A percentile compares a stretch with the other conserved stretches of the same genome.
These are phyloP conservation scores for Hortiboletus campestris DNA, from an alignment of 768 basidiomycete species.

Conservation along the genomic window DNA sequence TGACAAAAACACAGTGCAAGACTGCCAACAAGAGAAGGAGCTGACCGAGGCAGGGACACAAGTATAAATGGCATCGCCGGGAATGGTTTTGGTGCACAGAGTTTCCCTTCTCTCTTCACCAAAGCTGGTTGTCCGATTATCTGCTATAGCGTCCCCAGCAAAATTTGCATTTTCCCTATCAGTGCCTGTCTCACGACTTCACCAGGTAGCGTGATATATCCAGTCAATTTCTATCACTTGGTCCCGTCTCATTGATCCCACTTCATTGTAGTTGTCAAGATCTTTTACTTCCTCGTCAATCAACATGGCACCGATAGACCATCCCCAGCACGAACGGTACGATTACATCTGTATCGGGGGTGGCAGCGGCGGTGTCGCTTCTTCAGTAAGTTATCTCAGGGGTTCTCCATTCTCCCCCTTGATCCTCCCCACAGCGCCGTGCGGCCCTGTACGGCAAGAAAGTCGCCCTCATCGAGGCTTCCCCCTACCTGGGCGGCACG, in stretches of 20 bases:
- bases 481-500: conserved; percentile 81
- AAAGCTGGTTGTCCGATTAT: conserved; percentile 9
- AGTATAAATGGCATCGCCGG: conserved; percentile 16
- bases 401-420: background rate
- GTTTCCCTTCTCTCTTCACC: conserved; percentile 3
- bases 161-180: conserved; percentile 13
- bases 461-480: conserved; percentile 83
- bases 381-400: conserved; percentile 57
- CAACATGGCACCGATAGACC: conserved; percentile 74
- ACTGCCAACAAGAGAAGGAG: background rate
- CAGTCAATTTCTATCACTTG: conserved; percentile 1
- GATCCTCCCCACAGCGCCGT: conserved; percentile 58
- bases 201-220: conserved; percentile 21
- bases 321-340: conserved; percentile 63
- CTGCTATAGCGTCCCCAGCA: conserved; percentile 3
- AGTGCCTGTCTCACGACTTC: conserved; percentile 18
- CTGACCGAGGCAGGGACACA: conserved; percentile 13
- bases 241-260: background rate
- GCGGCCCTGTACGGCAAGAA: conserved; percentile 92
- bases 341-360: conserved; percentile 91
- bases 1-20: background rate
- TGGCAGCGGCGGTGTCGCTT: conserved; percentile 90
- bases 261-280: conserved; percentile 43
- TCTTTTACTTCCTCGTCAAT: conserved; percentile 38
- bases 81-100: conserved; percentile 9